These are phyloP conservation scores for Neopestalotiopsis clavispora DNA, from an alignment of 2,329 filamentous ascomycete genomes.

Conservation along the genomic window DNA sequence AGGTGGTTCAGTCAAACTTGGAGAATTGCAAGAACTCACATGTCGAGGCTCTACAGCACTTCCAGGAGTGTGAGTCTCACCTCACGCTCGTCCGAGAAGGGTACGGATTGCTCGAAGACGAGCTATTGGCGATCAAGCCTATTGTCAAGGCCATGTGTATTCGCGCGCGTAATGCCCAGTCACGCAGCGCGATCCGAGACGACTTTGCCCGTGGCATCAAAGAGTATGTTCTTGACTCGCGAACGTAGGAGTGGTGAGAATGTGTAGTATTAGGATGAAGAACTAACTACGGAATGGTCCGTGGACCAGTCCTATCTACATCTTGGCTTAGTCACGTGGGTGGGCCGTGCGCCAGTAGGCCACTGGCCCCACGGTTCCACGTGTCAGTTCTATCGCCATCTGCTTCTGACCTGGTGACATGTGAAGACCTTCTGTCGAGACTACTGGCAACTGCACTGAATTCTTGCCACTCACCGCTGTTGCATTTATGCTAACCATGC, in stretches of 20 bases:
- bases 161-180: slow-evolving; percentile 59
- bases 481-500: slow-evolving; percentile 7
- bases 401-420: slow-evolving; percentile 17
- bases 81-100: slow-evolving; percentile 29
- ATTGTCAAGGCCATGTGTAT: slow-evolving; percentile 49
- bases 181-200: slow-evolving; percentile 55
- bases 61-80: background rate
- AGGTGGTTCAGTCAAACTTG: background rate
- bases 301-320: no score
- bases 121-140: slow-evolving; percentile 32
- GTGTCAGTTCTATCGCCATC: slow-evolving; percentile 39
- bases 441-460: no score
- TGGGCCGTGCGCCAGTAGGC: no score
- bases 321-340: no score
- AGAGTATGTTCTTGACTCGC: no score
- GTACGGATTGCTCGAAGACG: slow-evolving; percentile 48
- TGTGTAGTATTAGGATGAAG: no score
- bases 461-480: background rate
- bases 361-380: no score
- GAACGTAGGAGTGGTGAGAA: no score
- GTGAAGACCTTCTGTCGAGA: no score
- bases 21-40: background rate
- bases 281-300: no score
- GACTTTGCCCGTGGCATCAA: slow-evolving; percentile 64
- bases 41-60: no score